phyloP scores from a whole-genome alignment of 1,139 yeast genomes.

The Pichia sp. region DNA sequence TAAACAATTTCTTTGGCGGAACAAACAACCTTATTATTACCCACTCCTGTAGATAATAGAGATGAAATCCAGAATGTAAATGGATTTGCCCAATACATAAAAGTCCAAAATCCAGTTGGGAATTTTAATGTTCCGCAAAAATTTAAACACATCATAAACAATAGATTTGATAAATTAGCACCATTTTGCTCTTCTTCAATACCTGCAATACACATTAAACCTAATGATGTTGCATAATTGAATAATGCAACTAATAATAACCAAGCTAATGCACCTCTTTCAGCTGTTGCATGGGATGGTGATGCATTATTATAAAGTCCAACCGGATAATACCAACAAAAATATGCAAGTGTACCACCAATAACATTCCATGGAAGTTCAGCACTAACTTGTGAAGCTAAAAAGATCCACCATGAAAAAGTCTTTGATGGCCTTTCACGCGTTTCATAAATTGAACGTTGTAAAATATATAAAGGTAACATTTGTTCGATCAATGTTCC shows the following conservation, averaged over 20 bases:
- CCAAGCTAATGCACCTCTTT: conserved; percentile 65
- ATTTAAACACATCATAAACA: conserved; percentile 43
- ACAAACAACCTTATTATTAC: conserved; percentile 40
- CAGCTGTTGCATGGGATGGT: conserved; percentile 44
- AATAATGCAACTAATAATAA: conserved; percentile 38
- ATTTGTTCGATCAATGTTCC: conserved; percentile 65
- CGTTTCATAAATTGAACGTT: conserved; percentile 79
- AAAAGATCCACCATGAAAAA: conserved; percentile 44
- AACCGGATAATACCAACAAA: conserved; percentile 79
- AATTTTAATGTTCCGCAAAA: conserved; percentile 53
- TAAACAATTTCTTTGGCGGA: conserved; percentile 37
- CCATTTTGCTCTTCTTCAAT: conserved; percentile 37
- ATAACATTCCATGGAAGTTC: conserved; percentile 74
- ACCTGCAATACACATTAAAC: conserved; percentile 37
- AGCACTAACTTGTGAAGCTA: conserved; percentile 58
- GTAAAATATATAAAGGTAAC: conserved; percentile 63
- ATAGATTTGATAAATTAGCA: conserved; percentile 37
- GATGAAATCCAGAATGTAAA: conserved; percentile 49
- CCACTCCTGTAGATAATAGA: conserved; percentile 39
- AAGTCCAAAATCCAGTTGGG: conserved; percentile 55
- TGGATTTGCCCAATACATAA: conserved; percentile 52
- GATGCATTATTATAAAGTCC: conserved; percentile 58
- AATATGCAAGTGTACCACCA: conserved; percentile 59
- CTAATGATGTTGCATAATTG: conserved; percentile 35
- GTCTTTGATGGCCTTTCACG: conserved; percentile 75